Evolutionary conservation across 306 rosid genomes (phyloP).

Genomic region (Adenanthera pavonina): DNA sequence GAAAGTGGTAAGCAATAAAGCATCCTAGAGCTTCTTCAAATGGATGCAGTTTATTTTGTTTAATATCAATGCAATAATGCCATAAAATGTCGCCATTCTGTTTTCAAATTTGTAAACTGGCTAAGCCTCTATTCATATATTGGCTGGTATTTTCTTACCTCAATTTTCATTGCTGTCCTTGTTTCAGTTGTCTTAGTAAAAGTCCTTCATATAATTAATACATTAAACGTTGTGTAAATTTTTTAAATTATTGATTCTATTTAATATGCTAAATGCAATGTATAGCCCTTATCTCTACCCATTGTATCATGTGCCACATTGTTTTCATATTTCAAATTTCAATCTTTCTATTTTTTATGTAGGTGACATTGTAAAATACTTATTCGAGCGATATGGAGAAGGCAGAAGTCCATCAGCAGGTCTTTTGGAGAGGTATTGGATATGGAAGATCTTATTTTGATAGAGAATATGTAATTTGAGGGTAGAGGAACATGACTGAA

Average conservation of each 20-base stretch:
- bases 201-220: conserved; percentile 5
- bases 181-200: conserved; percentile 22
- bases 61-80: conserved; percentile 1
- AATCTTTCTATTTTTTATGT: conserved; percentile 36
- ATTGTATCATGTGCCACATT: not conserved
- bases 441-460: not conserved
- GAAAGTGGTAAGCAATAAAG: conserved; percentile 77
- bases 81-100: conserved; percentile 3
- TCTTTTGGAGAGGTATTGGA: conserved; percentile 78
- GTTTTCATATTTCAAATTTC: conserved; percentile 10
- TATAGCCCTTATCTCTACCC: conserved; percentile 13
- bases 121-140: conserved; percentile 2
- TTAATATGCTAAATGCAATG: conserved; percentile 1
- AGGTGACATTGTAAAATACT: conserved; percentile 92
- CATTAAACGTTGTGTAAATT: not conserved
- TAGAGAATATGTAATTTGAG: conserved; percentile 3
- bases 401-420: conserved; percentile 77
- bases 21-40: conserved; percentile 30
- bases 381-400: conserved; percentile 73
- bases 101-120: conserved; percentile 12
- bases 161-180: not conserved
- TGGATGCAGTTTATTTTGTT: conserved; percentile 26
- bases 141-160: not conserved
- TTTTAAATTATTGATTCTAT: not conserved
- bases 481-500: conserved; percentile 29